Evolutionary conservation across 495 filamentous ascomycete genomes (phyloP), one percentile per base, ranked within the genome.

Genomic region (Penicillium lividum): DNA sequence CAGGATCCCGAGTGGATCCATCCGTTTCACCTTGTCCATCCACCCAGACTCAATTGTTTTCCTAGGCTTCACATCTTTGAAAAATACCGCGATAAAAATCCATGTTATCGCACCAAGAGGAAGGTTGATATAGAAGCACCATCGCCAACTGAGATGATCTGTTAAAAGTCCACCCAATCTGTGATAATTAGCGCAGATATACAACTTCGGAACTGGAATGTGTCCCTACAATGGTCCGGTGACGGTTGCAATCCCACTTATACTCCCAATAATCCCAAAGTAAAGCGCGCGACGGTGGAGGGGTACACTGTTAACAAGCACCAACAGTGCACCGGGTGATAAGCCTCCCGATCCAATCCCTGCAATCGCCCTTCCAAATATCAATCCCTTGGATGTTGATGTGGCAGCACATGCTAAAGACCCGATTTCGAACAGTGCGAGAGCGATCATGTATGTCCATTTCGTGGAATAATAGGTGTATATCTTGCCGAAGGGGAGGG

Each of bases 281-380:
- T 88, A 93, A 49, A 86, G 73, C 0, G 92, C 90, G 1, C 92
- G 82, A 44, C 85, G 82, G 13, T 75, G 73, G 0, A 96, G 76
- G 0, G 92, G 91, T 0, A 96, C 83, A 10, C 84, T 86, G 60
- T 89, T 82, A n/a, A 87, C 83, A 10, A 96, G 78, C 60, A 96
- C 93, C 53, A 93, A 80, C 31, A 96, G 77, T 6, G 87, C 85
- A 13, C 93, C 93, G 1, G 88, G 87, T 60, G 91, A 94, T 53
- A 96, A 83, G 33, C 90, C 93, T 1, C 92, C 89, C 18, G 83
- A 81, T 13, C 92, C 93, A 38, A 96, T 58, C 11, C 93, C 93
- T 28, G 92, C 89, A 46, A 97, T 79, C 15, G 93, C 92, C 27
- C 93, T 85, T 7, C 93, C 93, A 50, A 96, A 66, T 59, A 97